Evolutionary conservation across 108 stramenopile genomes (phyloP).

Genomic region (Bacterosira constricta): DNA sequence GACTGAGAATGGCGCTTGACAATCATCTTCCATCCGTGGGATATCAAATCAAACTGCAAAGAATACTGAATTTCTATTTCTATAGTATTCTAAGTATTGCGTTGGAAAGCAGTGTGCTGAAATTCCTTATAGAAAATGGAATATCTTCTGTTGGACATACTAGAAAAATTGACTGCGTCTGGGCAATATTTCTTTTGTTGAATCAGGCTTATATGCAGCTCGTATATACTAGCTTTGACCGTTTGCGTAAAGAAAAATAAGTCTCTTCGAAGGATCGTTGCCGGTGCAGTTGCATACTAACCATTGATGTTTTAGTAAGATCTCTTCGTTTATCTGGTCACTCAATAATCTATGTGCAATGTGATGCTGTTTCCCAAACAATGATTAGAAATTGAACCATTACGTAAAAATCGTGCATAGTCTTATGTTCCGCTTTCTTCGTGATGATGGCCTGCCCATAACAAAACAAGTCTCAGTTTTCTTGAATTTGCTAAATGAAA

Average conservation of each 20-base stretch:
- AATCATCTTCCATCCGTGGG: slow-evolving; percentile 51
- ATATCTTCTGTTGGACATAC: neutral
- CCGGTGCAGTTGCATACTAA: no score
- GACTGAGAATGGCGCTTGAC: slow-evolving; percentile 60
- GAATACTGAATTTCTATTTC: slow-evolving; percentile 56
- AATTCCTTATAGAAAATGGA: neutral
- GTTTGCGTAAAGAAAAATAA: neutral
- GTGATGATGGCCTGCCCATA: no score
- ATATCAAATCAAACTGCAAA: slow-evolving; percentile 66
- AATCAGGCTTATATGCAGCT: neutral
- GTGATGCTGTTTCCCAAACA: no score
- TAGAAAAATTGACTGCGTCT: neutral
- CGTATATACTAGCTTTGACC: neutral
- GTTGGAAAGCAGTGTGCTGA: neutral
- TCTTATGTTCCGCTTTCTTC: neutral
- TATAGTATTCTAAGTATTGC: neutral
- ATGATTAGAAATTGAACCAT: neutral
- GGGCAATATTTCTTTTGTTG: neutral
- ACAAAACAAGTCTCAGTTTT: no score
- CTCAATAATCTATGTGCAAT: no score
- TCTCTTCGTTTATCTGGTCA: no score
- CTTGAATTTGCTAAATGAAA: no score
- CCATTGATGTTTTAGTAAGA: no score
- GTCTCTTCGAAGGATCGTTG: neutral
- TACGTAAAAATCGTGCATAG: no score